Base-by-base conservation (phyloP, 2,329 filamentous ascomycete species). In the Akanthomyces dipterigenus region DNA sequence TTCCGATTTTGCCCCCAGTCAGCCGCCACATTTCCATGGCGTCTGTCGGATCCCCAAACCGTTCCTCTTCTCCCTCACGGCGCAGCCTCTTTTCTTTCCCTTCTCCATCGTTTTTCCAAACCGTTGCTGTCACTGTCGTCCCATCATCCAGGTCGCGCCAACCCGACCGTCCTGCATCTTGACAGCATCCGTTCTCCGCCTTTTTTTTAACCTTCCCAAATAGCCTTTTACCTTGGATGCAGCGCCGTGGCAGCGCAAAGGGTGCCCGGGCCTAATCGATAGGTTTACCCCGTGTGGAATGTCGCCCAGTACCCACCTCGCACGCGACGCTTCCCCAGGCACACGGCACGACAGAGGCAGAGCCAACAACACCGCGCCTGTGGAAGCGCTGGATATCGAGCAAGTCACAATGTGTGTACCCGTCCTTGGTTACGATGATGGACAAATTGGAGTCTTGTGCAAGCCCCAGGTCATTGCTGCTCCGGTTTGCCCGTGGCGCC, bases 311-410 rank as follows among this genome's bases (percentile, higher is more conserved):
- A 55, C 49, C 61, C 61, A 62, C 61, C 55, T 36, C 26, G 40
- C 61, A 62, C 61, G 49, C 61, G 61, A 62, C 61, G 55, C 60
- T 62, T 60, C 26, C 40, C 49, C 48, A 38, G 49, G 49, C 57
- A 46, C 48, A 51, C 9, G 48, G 26, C 49, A 48, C 56, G 46
- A 59, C n/a, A 51, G 34, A 34, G 31, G 36, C 46, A 51, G 56
- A 43, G 46, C 34, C 26, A 53, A 26, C 26, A 38, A 20, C n/a
- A 48, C 43, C 36, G 20, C 48, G 26, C 40, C 57, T 26, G 46
- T 24, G 45, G 55, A 42, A 42, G 45, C 55, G 55, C 16, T 40
- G 48, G 57, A 53, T 26, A 61, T 61, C 16, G 43, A 50, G 18
- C 38, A 56, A 28, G 42, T 61, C 5, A 43, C 59, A 42, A 45